A percentile compares a stretch with the other conserved stretches of the same genome.
These are phyloP conservation scores for Candida broadrunensis DNA, from an alignment of 805 yeast genomes.

Conservation along the genomic window DNA sequence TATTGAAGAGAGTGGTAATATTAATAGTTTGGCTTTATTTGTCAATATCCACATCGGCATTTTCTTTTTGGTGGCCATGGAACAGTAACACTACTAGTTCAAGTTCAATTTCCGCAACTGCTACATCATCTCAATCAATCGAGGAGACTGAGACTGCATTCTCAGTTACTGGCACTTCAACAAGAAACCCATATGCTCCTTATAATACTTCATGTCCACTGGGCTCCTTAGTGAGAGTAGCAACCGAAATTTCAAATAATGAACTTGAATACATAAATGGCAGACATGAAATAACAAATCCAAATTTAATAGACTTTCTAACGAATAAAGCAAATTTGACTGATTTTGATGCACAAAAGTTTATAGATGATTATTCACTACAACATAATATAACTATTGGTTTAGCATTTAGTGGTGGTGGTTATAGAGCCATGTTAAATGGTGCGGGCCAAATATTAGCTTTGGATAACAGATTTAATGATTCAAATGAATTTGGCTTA, in stretches of 20 bases:
- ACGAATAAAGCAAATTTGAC: slow-evolving; percentile 24
- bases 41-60: background rate
- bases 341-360: slow-evolving; percentile 29
- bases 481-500: slow-evolving; percentile 24
- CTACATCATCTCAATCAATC: background rate
- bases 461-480: slow-evolving; percentile 31
- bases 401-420: slow-evolving; percentile 36
- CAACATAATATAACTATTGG: slow-evolving; percentile 28
- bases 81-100: background rate
- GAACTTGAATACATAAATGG: slow-evolving; percentile 25
- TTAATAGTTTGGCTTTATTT: background rate
- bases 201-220: slow-evolving; percentile 28
- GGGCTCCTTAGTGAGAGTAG: slow-evolving; percentile 22
- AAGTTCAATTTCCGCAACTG: background rate
- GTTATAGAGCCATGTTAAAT: slow-evolving; percentile 36
- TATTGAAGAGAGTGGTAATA: background rate
- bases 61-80: background rate
- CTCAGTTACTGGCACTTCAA: background rate
- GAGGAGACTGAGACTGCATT: background rate
- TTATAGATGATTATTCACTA: slow-evolving; percentile 18
- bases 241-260: slow-evolving; percentile 16
- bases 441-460: slow-evolving; percentile 44
- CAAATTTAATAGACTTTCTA: slow-evolving; percentile 25
- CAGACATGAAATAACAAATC: slow-evolving; percentile 27
- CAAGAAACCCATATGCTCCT: slow-evolving; percentile 27